phyloP scores from a whole-genome alignment of 148 eudicot species.

The Vaccinium darrowii region DNA sequence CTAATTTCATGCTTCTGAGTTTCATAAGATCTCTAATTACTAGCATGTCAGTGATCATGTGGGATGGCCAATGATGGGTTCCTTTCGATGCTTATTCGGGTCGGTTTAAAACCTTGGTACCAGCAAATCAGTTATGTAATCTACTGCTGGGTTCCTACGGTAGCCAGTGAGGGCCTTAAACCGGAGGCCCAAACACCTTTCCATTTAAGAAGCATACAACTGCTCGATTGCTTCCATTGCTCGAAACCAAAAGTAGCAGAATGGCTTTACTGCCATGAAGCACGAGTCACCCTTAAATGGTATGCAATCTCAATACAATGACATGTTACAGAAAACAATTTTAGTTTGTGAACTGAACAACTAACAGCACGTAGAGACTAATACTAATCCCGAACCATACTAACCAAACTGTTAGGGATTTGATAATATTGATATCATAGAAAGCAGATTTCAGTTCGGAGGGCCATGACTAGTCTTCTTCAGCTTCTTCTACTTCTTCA shows the following conservation, averaged over 20 bases:
- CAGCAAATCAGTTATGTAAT: background rate
- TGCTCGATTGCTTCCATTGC: background rate
- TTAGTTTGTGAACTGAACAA: background rate
- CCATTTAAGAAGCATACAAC: background rate
- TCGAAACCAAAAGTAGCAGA: background rate
- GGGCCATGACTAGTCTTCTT: slow-evolving; percentile 33
- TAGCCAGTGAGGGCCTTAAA: too few species aligned
- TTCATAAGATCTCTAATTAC: too few species aligned
- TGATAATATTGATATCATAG: too few species aligned
- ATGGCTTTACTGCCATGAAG: background rate
- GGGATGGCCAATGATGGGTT: background rate
- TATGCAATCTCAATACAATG: background rate
- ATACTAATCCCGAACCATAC: background rate
- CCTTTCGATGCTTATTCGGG: background rate
- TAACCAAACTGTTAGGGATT: too few species aligned
- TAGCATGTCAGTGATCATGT: background rate
- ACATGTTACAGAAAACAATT: background rate
- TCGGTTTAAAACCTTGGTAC: background rate
- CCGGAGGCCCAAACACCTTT: background rate
- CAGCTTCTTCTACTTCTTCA: slow-evolving; percentile 80
- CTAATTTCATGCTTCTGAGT: too few species aligned
- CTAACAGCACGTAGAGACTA: background rate
- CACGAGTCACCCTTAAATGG: background rate
- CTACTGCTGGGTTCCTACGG: too few species aligned
- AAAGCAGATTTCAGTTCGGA: background rate